These are phyloP conservation scores for Phytophthora ramorum DNA, from an alignment of 352 stramenopile species.

Conservation along the genomic window DNA sequence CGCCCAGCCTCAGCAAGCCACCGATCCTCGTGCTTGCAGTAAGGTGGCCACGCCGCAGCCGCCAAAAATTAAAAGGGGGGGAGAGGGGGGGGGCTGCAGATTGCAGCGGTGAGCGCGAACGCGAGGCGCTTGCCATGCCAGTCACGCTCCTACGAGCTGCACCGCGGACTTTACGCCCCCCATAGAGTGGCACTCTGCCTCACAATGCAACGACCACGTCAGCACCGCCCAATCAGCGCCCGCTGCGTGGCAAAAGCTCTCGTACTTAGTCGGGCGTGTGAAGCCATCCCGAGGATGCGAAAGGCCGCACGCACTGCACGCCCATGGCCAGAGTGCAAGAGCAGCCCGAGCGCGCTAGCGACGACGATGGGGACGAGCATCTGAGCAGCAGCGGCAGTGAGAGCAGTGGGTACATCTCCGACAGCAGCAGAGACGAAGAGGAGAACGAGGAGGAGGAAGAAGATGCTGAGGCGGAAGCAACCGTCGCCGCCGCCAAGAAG, in stretches of 20 bases:
- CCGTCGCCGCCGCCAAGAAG: constrained; percentile 31
- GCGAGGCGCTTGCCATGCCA: neutral
- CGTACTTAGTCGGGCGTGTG: constrained; percentile 35
- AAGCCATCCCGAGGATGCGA: constrained; percentile 29
- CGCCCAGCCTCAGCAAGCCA: neutral
- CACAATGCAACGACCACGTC: constrained; percentile 26
- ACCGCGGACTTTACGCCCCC: constrained; percentile 18
- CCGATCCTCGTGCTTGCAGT: neutral
- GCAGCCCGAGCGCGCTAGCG: constrained; percentile 8
- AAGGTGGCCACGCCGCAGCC: neutral
- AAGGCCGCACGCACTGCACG: neutral
- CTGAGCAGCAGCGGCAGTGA: constrained; percentile 12
- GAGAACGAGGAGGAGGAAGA: constrained; percentile 21
- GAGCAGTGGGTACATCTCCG: constrained; percentile 26
- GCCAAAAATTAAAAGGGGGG: neutral
- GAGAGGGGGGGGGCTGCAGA: too few relatives aligned
- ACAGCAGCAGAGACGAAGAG: neutral
- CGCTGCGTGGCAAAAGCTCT: constrained; percentile 38
- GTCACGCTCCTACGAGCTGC: constrained; percentile 25
- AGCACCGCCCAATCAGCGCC: constrained; percentile 33
- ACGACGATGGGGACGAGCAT: neutral
- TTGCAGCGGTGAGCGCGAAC: neutral
- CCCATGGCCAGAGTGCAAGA: constrained; percentile 17
- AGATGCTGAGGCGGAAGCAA: constrained; percentile 10
- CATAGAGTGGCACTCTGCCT: constrained; percentile 10